Base-by-base conservation (phyloP, 805 yeast genomes). In the Monosporozyma unispora region DNA sequence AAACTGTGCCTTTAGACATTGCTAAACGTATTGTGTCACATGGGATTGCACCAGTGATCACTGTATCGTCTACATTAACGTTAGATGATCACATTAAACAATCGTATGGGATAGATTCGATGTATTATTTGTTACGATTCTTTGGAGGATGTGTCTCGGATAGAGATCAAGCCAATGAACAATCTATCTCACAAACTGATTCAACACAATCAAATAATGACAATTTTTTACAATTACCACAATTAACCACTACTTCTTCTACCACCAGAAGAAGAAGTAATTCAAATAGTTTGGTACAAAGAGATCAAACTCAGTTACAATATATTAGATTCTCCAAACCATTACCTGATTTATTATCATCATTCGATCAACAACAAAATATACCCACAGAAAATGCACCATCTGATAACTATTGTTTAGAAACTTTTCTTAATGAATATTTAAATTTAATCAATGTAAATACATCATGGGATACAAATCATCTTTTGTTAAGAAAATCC, bases 291-390 rank as follows among this genome's bases (percentile, higher is more conserved):
- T 52, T 65, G 4, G 59, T 64, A 27, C 66, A 62, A 46, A 54
- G 69, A 21, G 66, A 64, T 46, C 52, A 59, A 2, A 62, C 66
- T 4, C 66, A 61, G 46, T 60, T 65, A 12, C 67, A 60, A 37
- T 79, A 81, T 19, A 67, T 84, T 29, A 69, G 85, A 45, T 83
- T 83, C 52, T 60, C 69, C 1, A 62, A 67, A 21, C 73, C 76
- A 5, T 51, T 72, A 38, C 58, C 55, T 2, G 73, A 71, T 48
- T 42, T 70, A 8, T 52, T 70, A 3, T 11, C 45, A 3, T 10
- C 45, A 16, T 22, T 37, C 11, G 21, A 19, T 7, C 25, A 45
- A 21, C 29, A 37, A 37, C 12, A 23, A 18, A 22, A 22, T 35
- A 38, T 45, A 4, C 19, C 27, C 22, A 38, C 12, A 29, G 14